Base-by-base conservation (phyloP, 2,329 filamentous ascomycete species). In the Fusarium sp. region DNA sequence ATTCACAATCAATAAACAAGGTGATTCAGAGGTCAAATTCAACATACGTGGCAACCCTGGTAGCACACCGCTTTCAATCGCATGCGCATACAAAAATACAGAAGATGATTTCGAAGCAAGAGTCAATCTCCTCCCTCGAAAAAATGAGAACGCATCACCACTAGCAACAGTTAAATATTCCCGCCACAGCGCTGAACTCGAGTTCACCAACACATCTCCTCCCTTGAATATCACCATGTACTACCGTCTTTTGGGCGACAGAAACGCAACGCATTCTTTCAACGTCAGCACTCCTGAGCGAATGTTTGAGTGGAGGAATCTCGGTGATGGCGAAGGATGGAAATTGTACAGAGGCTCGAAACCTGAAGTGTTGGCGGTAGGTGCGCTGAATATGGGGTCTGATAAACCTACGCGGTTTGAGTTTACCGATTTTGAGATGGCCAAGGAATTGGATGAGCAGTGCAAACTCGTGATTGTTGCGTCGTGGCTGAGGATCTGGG, bases 401-500 rank as follows among this genome's bases (percentile, higher is more conserved):
- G n/a, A 61, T 39, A 65, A 47, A 8, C 56, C 61, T 2, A 31
- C 61, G 4, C 38, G n/a, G 3, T 61, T 65, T 50, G 61, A 53
- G 12, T 45, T 65, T 15, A 39, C 20, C 7, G 15, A 61, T 4
- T 12, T 18, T 2, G 16, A 24, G 5, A 36, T 36, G 15, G 39
- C 28, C 3, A 38, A n/a, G 3, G 38, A 54, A 6, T 18, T 61
- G 7, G 28, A 30, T 11, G 56, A 65, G 20, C n/a, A 41, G n/a
- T 61, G 45, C 1, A 61, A 41, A 13, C 13, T 65, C 18, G 18
- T 44, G 2, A 30, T 44, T 18, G 15, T 61, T 22, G 41, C 38
- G 9, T 61, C 61, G 18, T 65, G 56, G 44, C 14, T 65, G 45
- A 61, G 38, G 8, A 61, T 65, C 1, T 65, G 61, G 56, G 61